phyloP scores from a whole-genome alignment of 305 asterid genomes.

The Solanum hybrid region DNA sequence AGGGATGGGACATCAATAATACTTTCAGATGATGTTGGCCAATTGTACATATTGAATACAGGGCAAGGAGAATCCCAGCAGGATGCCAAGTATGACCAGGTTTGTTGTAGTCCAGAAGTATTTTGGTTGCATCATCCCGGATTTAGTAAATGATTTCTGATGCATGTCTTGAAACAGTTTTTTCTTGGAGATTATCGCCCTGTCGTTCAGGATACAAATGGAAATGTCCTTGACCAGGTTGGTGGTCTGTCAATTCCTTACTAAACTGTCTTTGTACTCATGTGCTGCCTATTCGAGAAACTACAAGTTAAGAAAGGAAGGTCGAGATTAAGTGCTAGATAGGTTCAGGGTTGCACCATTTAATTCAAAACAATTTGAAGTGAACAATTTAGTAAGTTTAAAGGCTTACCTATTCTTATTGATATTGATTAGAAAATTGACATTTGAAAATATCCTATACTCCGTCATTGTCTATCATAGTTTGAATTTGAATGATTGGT shows the following conservation, averaged over 20 bases:
- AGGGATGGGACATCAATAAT: constrained; percentile 98
- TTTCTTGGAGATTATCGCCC: constrained; percentile 97
- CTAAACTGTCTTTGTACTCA: neutral
- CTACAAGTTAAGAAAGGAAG: constrained; percentile 1
- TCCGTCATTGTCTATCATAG: neutral
- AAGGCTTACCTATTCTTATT: neutral
- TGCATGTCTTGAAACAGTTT: constrained; percentile 52
- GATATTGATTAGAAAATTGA: neutral
- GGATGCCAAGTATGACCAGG: constrained; percentile 98
- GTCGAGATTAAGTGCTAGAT: neutral
- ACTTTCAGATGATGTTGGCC: constrained; percentile 97
- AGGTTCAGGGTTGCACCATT: neutral
- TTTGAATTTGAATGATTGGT: neutral
- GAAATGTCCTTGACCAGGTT: constrained; percentile 97
- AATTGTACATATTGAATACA: constrained; percentile 74
- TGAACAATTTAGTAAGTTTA: neutral
- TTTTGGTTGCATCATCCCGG: constrained; percentile 2
- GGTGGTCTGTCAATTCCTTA: constrained; percentile 1
- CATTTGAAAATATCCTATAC: neutral
- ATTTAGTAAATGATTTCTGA: constrained; percentile 18
- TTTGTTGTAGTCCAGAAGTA: constrained; percentile 11
- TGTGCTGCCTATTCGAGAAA: neutral
- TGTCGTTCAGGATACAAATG: constrained; percentile 83
- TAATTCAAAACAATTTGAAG: neutral
- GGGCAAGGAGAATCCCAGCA: constrained; percentile 96